Percentiles rank a stretch among this genome's conserved stretches.
Conservation (phyloP, 2,329 filamentous ascomycete genomes). For the Xylariaceae sp. region DNA sequence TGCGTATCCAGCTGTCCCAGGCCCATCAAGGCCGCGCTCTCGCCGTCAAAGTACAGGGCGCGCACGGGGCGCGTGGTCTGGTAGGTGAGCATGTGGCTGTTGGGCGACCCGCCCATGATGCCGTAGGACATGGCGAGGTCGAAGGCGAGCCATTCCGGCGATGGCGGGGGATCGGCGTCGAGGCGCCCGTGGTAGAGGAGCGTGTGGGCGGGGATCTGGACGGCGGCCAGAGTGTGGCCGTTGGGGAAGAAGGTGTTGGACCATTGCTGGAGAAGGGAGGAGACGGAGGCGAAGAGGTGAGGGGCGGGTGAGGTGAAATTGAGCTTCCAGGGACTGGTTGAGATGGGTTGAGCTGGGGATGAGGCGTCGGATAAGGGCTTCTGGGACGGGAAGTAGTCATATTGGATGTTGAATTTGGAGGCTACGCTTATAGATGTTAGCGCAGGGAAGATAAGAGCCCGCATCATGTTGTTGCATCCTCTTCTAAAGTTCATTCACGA, state of each 20-base stretch:
- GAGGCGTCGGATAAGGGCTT: too few relatives aligned
- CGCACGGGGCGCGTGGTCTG: constrained; percentile 38
- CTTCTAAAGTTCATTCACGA: too few relatives aligned
- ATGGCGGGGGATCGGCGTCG: constrained; percentile 36
- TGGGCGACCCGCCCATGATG: constrained; percentile 41
- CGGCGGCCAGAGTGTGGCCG: constrained; percentile 43
- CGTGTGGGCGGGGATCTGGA: constrained; percentile 41
- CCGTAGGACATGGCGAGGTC: constrained; percentile 40
- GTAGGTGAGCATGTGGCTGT: constrained; percentile 44
- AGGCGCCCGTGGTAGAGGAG: constrained; percentile 45
- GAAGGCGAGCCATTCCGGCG: constrained; percentile 49
- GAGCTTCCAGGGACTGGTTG: too few relatives aligned
- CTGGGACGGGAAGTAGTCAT: too few relatives aligned
- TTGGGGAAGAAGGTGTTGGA: constrained; percentile 48
- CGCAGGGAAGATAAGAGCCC: too few relatives aligned
- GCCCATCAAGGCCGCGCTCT: constrained; percentile 43
- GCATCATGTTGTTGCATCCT: too few relatives aligned
- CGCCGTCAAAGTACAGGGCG: constrained; percentile 47
- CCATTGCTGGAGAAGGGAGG: constrained; percentile 45
- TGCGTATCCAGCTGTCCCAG: constrained; percentile 42
- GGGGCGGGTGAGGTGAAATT: constrained; percentile 45
- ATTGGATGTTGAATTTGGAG: too few relatives aligned
- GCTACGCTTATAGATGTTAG: too few relatives aligned
- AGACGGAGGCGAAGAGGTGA: constrained; percentile 43
- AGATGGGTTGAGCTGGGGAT: too few relatives aligned